Evolutionary conservation across 441 rosid genomes (phyloP), one percentile per base, ranked within the genome.

Genomic region (Eutrema salsugineum): DNA sequence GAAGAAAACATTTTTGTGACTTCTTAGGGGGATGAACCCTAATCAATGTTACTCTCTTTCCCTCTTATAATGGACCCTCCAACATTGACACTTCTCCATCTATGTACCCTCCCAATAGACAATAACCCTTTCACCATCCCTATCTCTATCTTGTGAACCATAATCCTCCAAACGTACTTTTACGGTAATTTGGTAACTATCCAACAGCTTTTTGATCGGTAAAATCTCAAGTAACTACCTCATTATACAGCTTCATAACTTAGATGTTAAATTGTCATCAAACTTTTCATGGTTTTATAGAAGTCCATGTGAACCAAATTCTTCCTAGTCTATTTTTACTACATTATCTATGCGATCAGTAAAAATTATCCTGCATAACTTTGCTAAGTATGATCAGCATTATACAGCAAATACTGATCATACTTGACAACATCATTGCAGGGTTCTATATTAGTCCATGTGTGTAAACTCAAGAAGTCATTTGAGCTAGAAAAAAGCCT

Each of bases 1-100:
- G 32, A 39, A 15, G 47, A 61, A 64, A 75, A 55, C 75, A 76
- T 68, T 10, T 63, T 36, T 68, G 64, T 38, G 24, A 68, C 42
- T 68, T 62, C 53, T 48, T 69, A 48, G 71, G 75, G 75, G 71
- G 60, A 69, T 69, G 79, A 76, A 76, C 61, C 71, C 54, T 76
- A 76, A 55, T 76, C 61, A 76, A 69, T 76, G 73, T 6, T 47
- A 11, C 38, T 30, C 48, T 28, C 27, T 55, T 60, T 42, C 51
- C 28, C 42, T 67, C 50, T 27, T 57, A 36, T 11, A 35, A 36
- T 55, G 79, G 79, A 76, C 79, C 79, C 79, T 76, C 61, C 60
- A 48, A 17, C 43, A 50, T 70, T 76, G 79, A 64, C 72, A 64
- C 8, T 50, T 76, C 76, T 68, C 54, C 71, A 19, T 76, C 75